Evolutionary conservation across 495 filamentous ascomycete species (phyloP).

Genomic region (Cladorrhinum samala): DNA sequence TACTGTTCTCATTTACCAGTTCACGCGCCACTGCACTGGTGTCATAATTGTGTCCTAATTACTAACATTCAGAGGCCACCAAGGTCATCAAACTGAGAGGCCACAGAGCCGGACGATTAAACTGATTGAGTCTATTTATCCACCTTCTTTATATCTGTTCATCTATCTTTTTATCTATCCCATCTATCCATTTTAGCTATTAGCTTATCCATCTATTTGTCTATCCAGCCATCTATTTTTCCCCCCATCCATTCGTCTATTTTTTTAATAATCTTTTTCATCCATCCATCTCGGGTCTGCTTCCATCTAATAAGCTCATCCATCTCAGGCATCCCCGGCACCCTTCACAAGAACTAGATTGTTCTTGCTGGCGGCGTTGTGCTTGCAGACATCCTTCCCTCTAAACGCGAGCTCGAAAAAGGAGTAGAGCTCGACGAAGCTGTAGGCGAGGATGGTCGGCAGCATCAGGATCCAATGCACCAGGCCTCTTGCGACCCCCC

Average conservation of each 20-base stretch:
- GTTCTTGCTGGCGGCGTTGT: constrained; percentile 8
- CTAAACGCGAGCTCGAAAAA: constrained; percentile 9
- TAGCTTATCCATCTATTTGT: not conserved
- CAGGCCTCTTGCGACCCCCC: constrained; percentile 6
- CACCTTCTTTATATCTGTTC: not conserved
- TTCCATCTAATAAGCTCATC: too few relatives aligned
- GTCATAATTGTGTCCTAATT: too few relatives aligned
- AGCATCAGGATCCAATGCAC: constrained; percentile 7
- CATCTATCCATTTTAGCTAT: not conserved
- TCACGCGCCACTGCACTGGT: too few relatives aligned
- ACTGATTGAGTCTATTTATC: not conserved
- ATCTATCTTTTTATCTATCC: not conserved
- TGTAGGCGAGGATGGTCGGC: constrained; percentile 7
- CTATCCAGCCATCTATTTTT: not conserved
- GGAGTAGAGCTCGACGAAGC: constrained; percentile 7
- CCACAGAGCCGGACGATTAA: too few relatives aligned
- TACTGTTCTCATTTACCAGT: too few relatives aligned
- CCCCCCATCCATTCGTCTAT: too few relatives aligned
- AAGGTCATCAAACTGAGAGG: too few relatives aligned
- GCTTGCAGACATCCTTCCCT: constrained; percentile 10
- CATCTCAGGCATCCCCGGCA: constrained; percentile 1
- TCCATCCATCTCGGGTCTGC: too few relatives aligned
- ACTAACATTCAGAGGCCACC: too few relatives aligned
- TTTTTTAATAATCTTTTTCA: too few relatives aligned
- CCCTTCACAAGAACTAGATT: constrained; percentile 7